Evolutionary conservation across 2,329 filamentous ascomycete genomes (phyloP).

Genomic region (Dothistroma septosporum): DNA sequence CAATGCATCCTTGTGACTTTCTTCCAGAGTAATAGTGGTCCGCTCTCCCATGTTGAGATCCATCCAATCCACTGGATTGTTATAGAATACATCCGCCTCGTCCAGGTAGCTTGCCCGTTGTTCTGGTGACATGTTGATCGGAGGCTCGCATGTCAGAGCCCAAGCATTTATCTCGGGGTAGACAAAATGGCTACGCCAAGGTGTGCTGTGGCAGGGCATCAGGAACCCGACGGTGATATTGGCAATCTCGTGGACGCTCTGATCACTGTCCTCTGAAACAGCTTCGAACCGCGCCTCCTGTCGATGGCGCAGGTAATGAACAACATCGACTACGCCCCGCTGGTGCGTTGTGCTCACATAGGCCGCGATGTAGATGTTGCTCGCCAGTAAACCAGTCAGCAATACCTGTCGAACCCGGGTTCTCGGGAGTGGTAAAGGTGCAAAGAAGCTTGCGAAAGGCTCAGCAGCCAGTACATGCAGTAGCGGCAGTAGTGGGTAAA

Average conservation of each 20-base stretch:
- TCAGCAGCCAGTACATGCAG: constrained; percentile 76
- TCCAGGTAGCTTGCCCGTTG: constrained; percentile 71
- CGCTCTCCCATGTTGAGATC: constrained; percentile 37
- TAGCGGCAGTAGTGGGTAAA: constrained; percentile 85
- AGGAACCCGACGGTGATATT: constrained; percentile 67
- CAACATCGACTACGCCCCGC: constrained; percentile 69
- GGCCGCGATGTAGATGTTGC: constrained; percentile 67
- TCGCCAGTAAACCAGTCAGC: constrained; percentile 51
- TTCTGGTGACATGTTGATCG: constrained; percentile 60
- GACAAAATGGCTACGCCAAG: constrained; percentile 85
- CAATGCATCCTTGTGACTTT: constrained; percentile 7
- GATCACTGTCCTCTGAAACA: not conserved
- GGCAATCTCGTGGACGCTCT: not conserved
- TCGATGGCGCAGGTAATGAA: constrained; percentile 69
- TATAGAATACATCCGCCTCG: constrained; percentile 89
- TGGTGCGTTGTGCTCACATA: constrained; percentile 78
- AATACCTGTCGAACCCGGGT: constrained; percentile 47
- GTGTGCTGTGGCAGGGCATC: constrained; percentile 93
- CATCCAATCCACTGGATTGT: constrained; percentile 50
- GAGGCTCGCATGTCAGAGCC: constrained; percentile 87
- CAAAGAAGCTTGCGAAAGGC: constrained; percentile 62
- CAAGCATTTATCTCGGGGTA: constrained; percentile 71
- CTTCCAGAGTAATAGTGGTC: constrained; percentile 7
- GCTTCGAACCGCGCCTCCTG: constrained; percentile 25
- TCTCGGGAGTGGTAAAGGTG: constrained; percentile 32